Percentiles rank a stretch among this genome's conserved stretches.
These are phyloP conservation scores for Helotiales sp. DNA, from an alignment of 2,329 filamentous ascomycete genomes.

Conservation along the genomic window DNA sequence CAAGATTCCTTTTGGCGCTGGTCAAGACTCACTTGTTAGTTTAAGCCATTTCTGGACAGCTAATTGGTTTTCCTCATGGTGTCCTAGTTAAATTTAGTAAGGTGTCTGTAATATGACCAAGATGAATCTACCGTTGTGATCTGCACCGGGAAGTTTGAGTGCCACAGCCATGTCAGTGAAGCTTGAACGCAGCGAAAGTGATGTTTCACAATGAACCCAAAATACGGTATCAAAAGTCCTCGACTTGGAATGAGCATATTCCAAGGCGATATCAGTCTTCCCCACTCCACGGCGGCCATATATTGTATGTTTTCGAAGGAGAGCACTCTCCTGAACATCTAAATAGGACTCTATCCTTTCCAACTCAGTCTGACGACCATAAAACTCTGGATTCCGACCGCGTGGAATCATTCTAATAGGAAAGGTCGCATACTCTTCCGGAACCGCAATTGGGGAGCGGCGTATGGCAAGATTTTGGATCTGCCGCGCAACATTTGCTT, in stretches of 20 bases:
- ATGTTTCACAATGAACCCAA: conserved; percentile 39
- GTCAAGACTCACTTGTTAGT: conserved; percentile 26
- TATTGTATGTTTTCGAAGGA: conserved; percentile 35
- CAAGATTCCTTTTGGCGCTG: too few species aligned
- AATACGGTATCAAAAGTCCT: conserved; percentile 37
- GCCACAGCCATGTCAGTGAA: conserved; percentile 37
- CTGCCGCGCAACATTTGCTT: too few species aligned
- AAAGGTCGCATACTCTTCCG: too few species aligned
- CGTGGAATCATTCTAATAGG: conserved; percentile 15
- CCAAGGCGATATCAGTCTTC: conserved; percentile 34
- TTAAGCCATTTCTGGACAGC: conserved; percentile 29
- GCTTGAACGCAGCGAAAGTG: conserved; percentile 35
- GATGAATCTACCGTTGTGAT: too few species aligned
- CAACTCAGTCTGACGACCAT: conserved; percentile 34
- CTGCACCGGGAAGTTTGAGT: conserved; percentile 34
- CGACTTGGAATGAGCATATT: conserved; percentile 32
- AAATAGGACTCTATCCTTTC: conserved; percentile 32
- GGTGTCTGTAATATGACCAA: too few species aligned
- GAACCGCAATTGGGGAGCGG: too few species aligned
- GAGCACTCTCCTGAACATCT: not conserved
- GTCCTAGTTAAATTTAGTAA: not conserved
- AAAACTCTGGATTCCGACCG: conserved; percentile 28
- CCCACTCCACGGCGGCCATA: conserved; percentile 38
- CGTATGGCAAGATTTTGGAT: too few species aligned
- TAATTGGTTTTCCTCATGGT: conserved; percentile 30